Percentiles rank a stretch among this genome's conserved stretches.
These are phyloP conservation scores for Neurospora crassa DNA, from an alignment of 2,329 filamentous ascomycete genomes.

Conservation along the genomic window DNA sequence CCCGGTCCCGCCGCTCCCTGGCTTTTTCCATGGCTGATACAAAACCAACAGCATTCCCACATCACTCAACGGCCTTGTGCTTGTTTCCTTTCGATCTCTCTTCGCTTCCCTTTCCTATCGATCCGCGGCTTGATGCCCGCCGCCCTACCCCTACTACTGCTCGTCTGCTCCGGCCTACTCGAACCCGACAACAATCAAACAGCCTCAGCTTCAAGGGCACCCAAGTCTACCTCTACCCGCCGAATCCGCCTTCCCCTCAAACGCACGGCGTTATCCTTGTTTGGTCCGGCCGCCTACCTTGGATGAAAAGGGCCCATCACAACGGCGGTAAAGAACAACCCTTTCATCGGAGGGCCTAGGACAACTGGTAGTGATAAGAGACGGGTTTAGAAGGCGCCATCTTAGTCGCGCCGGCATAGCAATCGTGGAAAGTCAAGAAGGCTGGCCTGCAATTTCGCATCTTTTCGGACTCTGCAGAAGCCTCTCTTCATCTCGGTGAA, in stretches of 20 bases:
- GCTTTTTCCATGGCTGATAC: slow-evolving; percentile 12
- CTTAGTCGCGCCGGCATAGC: neutral
- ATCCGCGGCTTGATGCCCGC: slow-evolving; percentile 4
- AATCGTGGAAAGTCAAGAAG: neutral
- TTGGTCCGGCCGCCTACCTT: neutral
- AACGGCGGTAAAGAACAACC: neutral
- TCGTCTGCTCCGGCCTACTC: neutral
- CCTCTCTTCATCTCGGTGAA: neutral
- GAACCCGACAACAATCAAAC: neutral
- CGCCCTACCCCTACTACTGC: neutral
- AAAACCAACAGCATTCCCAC: slow-evolving; percentile 18
- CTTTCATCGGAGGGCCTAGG: neutral
- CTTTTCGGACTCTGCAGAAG: neutral
- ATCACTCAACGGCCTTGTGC: slow-evolving; percentile 4
- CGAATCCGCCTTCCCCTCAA: neutral
- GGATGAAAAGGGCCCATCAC: neutral
- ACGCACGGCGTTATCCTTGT: neutral
- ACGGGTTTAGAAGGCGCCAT: neutral
- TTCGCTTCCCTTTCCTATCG: slow-evolving; percentile 1
- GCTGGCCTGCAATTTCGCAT: neutral
- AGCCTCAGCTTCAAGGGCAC: neutral
- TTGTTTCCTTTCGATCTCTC: slow-evolving; percentile 4
- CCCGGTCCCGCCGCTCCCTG: slow-evolving; percentile 7
- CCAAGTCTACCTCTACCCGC: neutral
- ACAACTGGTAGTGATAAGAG: neutral